Base-by-base conservation (phyloP, 768 basidiomycete genomes). In the Rhizopogon vesiculosus region DNA sequence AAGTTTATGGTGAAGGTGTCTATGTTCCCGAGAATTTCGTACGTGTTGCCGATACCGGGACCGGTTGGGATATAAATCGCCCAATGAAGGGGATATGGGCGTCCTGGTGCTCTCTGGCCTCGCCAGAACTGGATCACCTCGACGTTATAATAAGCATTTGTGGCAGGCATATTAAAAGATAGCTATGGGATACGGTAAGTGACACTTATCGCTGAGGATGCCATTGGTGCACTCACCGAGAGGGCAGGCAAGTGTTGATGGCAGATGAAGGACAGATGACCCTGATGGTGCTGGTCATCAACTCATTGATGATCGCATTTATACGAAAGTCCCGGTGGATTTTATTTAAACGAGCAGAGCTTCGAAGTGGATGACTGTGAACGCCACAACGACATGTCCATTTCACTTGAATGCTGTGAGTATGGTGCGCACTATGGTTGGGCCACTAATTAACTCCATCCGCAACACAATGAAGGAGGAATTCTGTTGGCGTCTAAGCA, bases 71-170 rank as follows among this genome's bases (percentile, higher is more conserved):
- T 51, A 18, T 69, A 63, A 52, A 25, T 25, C 25, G 25, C 25
- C 25, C 25, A 25, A 25, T 25, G 25, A 25, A 25, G 25, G 4
- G 25, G 25, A 25, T 25, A 25, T 25, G 25, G 25, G 25, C 4
- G 57, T 0, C 58, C 56, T 12, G 25, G 55, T 7, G 18, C 31
- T 33, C 19, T 15, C 18, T 31, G 58, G 29, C 33, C 54, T 29
- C 61, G 70, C 64, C 62, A 69, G 54, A 69, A 71, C 31, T 71
- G 69, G 50, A 49, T 57, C 42, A 69, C 56, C 18, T 66, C 66
- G 57, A 71, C 1, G 60, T 25, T 25, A 25, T 25, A 25, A 4
- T 25, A 25, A 25, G 4, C 60, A 0, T 57, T 28, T 0, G 65
- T 65, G 16, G 65, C 64, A 15, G 42, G 58, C 22, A 67, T 56